Evolutionary conservation across 1,284 basidiomycete genomes (phyloP).

Genomic region (Cystobasidium sp.): DNA sequence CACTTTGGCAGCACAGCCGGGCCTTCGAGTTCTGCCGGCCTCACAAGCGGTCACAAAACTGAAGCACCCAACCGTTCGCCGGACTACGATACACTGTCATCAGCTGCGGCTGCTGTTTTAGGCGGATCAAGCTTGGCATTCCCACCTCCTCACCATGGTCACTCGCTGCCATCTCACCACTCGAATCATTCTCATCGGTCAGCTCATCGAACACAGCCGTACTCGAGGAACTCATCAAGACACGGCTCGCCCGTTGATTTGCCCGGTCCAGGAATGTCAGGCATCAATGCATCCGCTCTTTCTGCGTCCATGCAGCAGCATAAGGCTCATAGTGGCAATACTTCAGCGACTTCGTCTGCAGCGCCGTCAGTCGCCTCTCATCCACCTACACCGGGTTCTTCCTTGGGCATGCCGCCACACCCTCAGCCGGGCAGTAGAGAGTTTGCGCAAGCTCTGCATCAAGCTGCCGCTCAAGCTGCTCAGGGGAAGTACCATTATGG

Average conservation of each 20-base stretch:
- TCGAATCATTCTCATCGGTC: slow-evolving; percentile 26
- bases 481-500: slow-evolving; percentile 14
- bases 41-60: too few species aligned
- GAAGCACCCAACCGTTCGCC: slow-evolving; percentile 26
- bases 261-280: neutral
- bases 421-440: slow-evolving; percentile 21
- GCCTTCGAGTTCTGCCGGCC: neutral
- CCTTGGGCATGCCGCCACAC: slow-evolving; percentile 2
- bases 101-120: slow-evolving; percentile 18
- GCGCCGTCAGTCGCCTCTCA: slow-evolving; percentile 11
- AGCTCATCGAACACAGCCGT: slow-evolving; percentile 28
- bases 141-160: slow-evolving; percentile 7
- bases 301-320: slow-evolving; percentile 7
- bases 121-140: neutral
- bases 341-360: slow-evolving; percentile 9
- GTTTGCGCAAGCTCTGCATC: slow-evolving; percentile 22
- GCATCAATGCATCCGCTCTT: neutral
- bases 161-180: slow-evolving; percentile 26
- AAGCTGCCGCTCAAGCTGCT: slow-evolving; percentile 23
- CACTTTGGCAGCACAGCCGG: neutral
- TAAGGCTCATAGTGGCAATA: slow-evolving; percentile 6
- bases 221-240: slow-evolving; percentile 28
- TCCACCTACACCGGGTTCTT: slow-evolving; percentile 23
- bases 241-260: slow-evolving; percentile 28
- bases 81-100: slow-evolving; percentile 21